phyloP scores from a whole-genome alignment of 2,329 filamentous ascomycete genomes.

The Calonectria pauciramosa region DNA sequence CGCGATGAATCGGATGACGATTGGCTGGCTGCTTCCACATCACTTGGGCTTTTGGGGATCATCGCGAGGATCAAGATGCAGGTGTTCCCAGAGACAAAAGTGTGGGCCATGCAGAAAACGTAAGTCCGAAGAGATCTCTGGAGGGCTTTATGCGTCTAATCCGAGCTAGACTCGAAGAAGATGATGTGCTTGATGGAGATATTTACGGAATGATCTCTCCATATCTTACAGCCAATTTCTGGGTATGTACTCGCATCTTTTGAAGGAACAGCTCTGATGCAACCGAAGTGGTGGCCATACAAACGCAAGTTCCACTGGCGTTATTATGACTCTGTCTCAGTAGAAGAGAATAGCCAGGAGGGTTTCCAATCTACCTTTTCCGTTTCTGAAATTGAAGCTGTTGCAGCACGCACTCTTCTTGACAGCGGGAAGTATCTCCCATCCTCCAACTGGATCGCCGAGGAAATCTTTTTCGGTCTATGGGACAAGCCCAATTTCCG shows the following conservation, averaged over 20 bases:
- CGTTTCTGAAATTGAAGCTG: slow-evolving; percentile 59
- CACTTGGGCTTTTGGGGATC: slow-evolving; percentile 62
- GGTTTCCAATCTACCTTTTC: slow-evolving; percentile 68
- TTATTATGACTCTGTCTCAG: slow-evolving; percentile 63
- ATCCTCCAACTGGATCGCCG: slow-evolving; percentile 63
- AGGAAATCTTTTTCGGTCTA: slow-evolving; percentile 62
- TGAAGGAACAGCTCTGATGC: slow-evolving; percentile 33
- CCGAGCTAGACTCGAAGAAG: slow-evolving; percentile 56
- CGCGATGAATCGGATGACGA: slow-evolving; percentile 59
- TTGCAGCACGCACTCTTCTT: slow-evolving; percentile 56
- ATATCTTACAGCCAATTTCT: slow-evolving; percentile 66
- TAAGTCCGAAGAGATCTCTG: slow-evolving; percentile 45
- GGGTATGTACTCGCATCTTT: slow-evolving; percentile 50
- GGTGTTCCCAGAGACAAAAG: slow-evolving; percentile 65
- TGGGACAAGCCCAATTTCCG: slow-evolving; percentile 67
- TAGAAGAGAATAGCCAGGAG: slow-evolving; percentile 57
- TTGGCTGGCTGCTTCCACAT: slow-evolving; percentile 66
- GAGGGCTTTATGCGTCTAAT: neutral
- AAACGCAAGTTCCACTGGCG: slow-evolving; percentile 65
- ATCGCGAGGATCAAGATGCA: slow-evolving; percentile 63
- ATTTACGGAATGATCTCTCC: slow-evolving; percentile 64
- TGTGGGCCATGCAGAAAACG: slow-evolving; percentile 64
- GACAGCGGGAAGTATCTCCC: slow-evolving; percentile 62
- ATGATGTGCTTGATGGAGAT: slow-evolving; percentile 63
- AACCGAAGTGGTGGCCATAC: slow-evolving; percentile 64